phyloP scores from a whole-genome alignment of 2,329 filamentous ascomycete species.

The Hymenoscyphus scutula region DNA sequence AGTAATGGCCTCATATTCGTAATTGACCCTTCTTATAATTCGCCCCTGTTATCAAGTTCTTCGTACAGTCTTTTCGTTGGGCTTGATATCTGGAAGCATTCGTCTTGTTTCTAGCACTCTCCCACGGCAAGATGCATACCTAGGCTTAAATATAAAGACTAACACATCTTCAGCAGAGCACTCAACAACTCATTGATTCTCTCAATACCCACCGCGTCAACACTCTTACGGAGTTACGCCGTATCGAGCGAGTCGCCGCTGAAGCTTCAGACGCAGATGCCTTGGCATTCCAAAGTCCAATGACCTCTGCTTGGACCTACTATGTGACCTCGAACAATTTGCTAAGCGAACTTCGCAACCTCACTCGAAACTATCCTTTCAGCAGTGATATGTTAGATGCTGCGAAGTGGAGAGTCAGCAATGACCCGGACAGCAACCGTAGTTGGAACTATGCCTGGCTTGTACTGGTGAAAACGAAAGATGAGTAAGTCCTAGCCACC shows the following conservation, averaged over 20 bases:
- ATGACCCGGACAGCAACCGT: constrained; percentile 62
- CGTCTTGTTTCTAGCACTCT: background rate
- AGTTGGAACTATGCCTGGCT: constrained; percentile 79
- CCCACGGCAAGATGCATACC: background rate
- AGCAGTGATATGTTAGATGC: constrained; percentile 63
- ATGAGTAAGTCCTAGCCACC: constrained; percentile 51
- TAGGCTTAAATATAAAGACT: constrained; percentile 5
- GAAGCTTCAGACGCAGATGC: constrained; percentile 57
- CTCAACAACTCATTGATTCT: constrained; percentile 57
- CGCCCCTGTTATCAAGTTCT: constrained; percentile 5
- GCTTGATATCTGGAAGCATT: background rate
- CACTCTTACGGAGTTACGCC: constrained; percentile 68
- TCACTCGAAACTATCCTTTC: constrained; percentile 68
- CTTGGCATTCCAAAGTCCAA: constrained; percentile 57
- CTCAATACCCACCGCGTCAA: constrained; percentile 68
- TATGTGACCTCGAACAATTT: constrained; percentile 71
- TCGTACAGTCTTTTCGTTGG: background rate
- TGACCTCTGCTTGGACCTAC: constrained; percentile 69
- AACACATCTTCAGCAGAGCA: constrained; percentile 25
- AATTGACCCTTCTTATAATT: constrained; percentile 19
- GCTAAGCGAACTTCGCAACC: constrained; percentile 64
- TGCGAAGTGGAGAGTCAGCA: constrained; percentile 61
- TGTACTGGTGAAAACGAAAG: constrained; percentile 62
- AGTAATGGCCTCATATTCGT: constrained; percentile 34
- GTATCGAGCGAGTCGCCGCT: constrained; percentile 66